Conservation (phyloP, 345 rosid species). For the Gossypium turneri region DNA sequence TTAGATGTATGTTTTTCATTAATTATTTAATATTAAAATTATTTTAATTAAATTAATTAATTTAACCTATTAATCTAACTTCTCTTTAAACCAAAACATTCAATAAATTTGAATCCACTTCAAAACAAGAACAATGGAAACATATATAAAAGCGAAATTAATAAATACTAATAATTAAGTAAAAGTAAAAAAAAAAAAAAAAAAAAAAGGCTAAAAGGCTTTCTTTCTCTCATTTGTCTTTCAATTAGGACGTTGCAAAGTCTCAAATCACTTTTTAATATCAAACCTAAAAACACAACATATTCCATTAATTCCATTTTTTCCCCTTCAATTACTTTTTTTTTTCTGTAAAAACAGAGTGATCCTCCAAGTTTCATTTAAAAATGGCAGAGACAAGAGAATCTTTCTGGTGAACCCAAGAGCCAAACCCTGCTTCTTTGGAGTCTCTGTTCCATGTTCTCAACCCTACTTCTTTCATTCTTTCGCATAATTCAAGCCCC, state of each 20-base stretch:
- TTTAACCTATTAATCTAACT: not conserved
- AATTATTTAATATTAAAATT: not conserved
- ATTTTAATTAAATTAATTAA: not conserved
- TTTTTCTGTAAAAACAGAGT: not conserved
- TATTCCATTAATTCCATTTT: not conserved
- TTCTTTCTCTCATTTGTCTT: not conserved
- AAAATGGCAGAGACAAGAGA: slow-evolving; percentile 36
- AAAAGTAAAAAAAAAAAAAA: not conserved
- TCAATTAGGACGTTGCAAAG: not conserved
- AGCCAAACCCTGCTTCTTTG: slow-evolving; percentile 25
- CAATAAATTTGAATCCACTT: slow-evolving; percentile 22
- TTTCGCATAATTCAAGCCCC: slow-evolving; percentile 47
- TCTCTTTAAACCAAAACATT: not conserved
- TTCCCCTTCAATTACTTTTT: too few species aligned
- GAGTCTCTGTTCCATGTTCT: slow-evolving; percentile 37
- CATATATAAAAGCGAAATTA: not conserved
- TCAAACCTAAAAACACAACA: not conserved
- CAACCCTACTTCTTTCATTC: slow-evolving; percentile 59
- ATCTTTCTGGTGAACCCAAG: slow-evolving; percentile 12
- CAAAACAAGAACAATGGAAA: slow-evolving; percentile 32
- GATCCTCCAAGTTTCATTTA: slow-evolving; percentile 4
- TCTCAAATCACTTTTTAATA: not conserved
- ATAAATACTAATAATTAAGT: not conserved
- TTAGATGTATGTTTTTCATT: too few species aligned
- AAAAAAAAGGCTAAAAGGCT: not conserved